Percentiles rank a stretch among this genome's conserved stretches.
phyloP scores from a whole-genome alignment of 2,329 filamentous ascomycete genomes.

The Verticillium tricorpus region DNA sequence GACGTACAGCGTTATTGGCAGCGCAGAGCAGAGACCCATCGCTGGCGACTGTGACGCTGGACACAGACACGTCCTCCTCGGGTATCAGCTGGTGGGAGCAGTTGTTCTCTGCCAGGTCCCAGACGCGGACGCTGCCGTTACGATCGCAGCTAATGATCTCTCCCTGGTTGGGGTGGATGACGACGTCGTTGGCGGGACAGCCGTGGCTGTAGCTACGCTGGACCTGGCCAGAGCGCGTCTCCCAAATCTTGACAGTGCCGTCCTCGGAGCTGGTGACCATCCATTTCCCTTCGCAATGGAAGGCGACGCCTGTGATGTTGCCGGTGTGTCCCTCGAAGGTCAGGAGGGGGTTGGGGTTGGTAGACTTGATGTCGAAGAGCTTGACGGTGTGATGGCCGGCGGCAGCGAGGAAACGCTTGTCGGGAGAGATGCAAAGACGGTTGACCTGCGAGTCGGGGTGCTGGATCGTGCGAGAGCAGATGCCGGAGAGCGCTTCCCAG shows the following conservation, averaged over 20 bases:
- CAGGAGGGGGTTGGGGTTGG: conserved; percentile 89
- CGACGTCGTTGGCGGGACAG: conserved; percentile 89
- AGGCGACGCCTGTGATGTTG: conserved; percentile 94
- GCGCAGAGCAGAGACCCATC: conserved; percentile 91
- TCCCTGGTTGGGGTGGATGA: conserved; percentile 98
- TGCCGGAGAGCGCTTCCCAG: conserved; percentile 96
- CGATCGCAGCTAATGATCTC: conserved; percentile 97
- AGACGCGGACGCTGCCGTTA: conserved; percentile 86
- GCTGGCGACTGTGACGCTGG: conserved; percentile 91
- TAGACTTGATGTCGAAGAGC: conserved; percentile 97
- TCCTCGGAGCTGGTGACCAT: conserved; percentile 99
- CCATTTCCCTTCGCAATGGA: conserved; percentile 99
- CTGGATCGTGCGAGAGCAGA: conserved; percentile 96
- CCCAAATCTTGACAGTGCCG: conserved; percentile 96
- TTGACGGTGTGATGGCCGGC: conserved; percentile 79
- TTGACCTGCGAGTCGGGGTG: conserved; percentile 98
- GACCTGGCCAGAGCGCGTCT: conserved; percentile 77
- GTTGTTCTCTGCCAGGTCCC: conserved; percentile 95
- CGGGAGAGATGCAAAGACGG: conserved; percentile 94
- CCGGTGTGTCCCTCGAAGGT: conserved; percentile 94
- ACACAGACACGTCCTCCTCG: conserved; percentile 89
- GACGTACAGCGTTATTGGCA: conserved; percentile 77
- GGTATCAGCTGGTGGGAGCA: conserved; percentile 95
- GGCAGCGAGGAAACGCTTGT: conserved; percentile 94
- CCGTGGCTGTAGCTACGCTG: conserved; percentile 93